Evolutionary conservation across 768 basidiomycete genomes (phyloP), one percentile per base, ranked within the genome.

Genomic region (Pholiota molesta): DNA sequence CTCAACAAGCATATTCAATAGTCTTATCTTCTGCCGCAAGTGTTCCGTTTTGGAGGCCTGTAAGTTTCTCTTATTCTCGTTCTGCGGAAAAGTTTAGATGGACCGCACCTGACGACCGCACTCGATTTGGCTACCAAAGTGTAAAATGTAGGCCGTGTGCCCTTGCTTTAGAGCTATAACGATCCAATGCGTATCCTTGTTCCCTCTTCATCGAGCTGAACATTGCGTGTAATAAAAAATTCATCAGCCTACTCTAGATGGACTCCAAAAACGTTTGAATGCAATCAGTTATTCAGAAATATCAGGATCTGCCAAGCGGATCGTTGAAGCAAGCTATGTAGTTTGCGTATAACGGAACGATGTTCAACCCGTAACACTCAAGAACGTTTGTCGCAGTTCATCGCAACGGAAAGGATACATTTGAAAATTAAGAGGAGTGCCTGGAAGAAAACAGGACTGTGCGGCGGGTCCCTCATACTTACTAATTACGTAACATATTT

Each of bases 301-400:
- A n/a, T 8, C 23, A 7, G 4, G 23, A 49, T 49, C 23, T 49
- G n/a, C 23, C 5, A 49, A 49, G n/a, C n/a, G 23, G 47, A 49
- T 49, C 23, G 47, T 49, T 14, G 9, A 49, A 14, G 47, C 47
- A 14, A 49, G 23, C 8, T 31, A 31, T 31, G 31, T 49, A 49
- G 23, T 5, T 49, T 21, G 19, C 23, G 28, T 21, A 26, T 3
- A 13, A 23, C 47, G 47, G 47, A 14, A 26, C 19, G 47, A 49
- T 49, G 13, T 49, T 49, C 47, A 49, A 49, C 47, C 47, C 23
- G 8, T 49, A 11, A 3, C 11, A 21, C 23, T 13, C 11, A 49
- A 28, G 31, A 58, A 58, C 57, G 57, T 58, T 58, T 58, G 57
- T 58, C 31, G 45, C 45, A 49, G 3, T 17, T 37, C 35, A 9